Evolutionary conservation across 2,329 filamentous ascomycete species (phyloP).

Genomic region (Alternaria sp.): DNA sequence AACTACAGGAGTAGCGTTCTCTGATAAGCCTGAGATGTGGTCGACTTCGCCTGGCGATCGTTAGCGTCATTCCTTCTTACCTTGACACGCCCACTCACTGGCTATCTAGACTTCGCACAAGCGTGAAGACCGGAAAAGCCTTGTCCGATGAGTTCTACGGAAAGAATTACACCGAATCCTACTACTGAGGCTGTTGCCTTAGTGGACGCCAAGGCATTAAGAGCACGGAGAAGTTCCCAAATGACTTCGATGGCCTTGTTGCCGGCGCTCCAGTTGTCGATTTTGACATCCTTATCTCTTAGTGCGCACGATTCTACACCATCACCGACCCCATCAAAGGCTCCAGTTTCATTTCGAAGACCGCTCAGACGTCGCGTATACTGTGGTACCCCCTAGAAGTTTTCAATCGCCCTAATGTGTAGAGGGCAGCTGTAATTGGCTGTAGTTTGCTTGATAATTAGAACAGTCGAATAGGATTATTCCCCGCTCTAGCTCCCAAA

Average conservation of each 20-base stretch:
- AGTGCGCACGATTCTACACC: slow-evolving; percentile 44
- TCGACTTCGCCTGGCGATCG: slow-evolving; percentile 60
- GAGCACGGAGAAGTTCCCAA: slow-evolving; percentile 40
- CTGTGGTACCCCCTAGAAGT: too few species aligned
- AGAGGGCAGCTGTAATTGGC: too few species aligned
- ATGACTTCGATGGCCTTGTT: slow-evolving; percentile 49
- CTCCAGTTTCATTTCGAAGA: slow-evolving; percentile 33
- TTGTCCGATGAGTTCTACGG: slow-evolving; percentile 52
- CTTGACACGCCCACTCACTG: background rate
- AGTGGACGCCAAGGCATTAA: slow-evolving; percentile 48
- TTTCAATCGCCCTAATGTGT: too few species aligned
- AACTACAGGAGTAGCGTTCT: slow-evolving; percentile 56
- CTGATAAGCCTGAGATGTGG: slow-evolving; percentile 56
- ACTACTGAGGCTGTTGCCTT: slow-evolving; percentile 48
- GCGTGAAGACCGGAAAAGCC: slow-evolving; percentile 51
- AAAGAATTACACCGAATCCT: slow-evolving; percentile 49
- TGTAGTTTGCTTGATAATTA: background rate
- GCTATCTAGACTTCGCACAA: slow-evolving; percentile 48
- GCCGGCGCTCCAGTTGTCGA: slow-evolving; percentile 44
- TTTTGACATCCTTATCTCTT: slow-evolving; percentile 43
- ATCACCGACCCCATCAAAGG: slow-evolving; percentile 34
- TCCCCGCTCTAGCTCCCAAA: too few species aligned
- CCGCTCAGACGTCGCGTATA: slow-evolving; percentile 18
- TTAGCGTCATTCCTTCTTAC: slow-evolving; percentile 10
- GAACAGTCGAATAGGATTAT: too few species aligned